A percentile compares a stretch with the other conserved stretches of the same genome.
These are phyloP conservation scores for Fraxinus baroniana DNA, from an alignment of 305 asterid species.

Conservation along the genomic window DNA sequence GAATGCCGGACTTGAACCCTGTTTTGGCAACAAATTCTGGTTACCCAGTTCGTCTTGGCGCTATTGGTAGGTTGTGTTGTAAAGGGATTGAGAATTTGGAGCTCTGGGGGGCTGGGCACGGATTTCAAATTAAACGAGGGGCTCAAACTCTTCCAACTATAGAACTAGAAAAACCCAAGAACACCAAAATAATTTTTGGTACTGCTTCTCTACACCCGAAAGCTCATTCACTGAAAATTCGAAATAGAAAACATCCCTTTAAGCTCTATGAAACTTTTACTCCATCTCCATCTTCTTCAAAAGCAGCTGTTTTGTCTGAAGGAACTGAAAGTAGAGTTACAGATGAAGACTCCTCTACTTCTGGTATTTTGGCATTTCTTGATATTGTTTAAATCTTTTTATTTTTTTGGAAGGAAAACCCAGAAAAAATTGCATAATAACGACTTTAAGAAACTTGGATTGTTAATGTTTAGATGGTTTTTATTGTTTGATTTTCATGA, in stretches of 20 bases:
- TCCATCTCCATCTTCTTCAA: constrained; percentile 34
- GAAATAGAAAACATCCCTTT: constrained; percentile 35
- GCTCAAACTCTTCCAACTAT: constrained; percentile 4
- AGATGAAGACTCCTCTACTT: constrained; percentile 52
- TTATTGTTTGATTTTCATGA: no score
- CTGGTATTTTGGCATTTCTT: constrained; percentile 36
- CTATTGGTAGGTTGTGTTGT: constrained; percentile 44
- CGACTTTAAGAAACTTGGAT: neutral
- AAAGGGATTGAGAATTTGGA: constrained; percentile 69
- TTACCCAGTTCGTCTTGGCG: neutral
- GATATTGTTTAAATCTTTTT: neutral
- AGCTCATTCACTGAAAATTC: constrained; percentile 26
- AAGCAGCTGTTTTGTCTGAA: constrained; percentile 58
- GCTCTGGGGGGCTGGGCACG: constrained; percentile 89
- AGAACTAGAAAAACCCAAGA: neutral
- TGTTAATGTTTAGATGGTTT: neutral
- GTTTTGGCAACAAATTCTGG: no score
- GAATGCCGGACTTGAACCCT: no score
- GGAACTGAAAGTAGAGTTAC: constrained; percentile 54
- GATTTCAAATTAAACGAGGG: constrained; percentile 55
- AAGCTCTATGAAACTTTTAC: constrained; percentile 26
- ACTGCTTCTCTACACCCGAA: constrained; percentile 43
- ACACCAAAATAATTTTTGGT: constrained; percentile 32
- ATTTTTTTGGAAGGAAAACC: neutral
- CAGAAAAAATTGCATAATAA: neutral